phyloP scores from a whole-genome alignment of 768 basidiomycete species.

The Gelatoporia subvermispora region DNA sequence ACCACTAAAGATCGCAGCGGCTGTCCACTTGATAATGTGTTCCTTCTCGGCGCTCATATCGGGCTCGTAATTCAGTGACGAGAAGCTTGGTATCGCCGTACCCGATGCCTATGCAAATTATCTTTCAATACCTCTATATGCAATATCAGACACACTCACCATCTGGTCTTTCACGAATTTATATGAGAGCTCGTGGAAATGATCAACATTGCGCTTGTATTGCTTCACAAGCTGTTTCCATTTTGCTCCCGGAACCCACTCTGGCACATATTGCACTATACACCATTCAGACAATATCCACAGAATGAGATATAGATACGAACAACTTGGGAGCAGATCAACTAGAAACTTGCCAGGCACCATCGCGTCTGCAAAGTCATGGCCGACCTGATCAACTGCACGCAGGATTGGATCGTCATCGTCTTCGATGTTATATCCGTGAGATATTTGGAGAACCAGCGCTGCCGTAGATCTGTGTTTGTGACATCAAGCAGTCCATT shows the following conservation, averaged over 20 bases:
- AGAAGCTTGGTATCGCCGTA: slow-evolving; percentile 14
- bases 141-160: slow-evolving; percentile 13
- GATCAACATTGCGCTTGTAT: slow-evolving; percentile 13
- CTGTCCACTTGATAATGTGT: slow-evolving; percentile 10
- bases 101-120: slow-evolving; percentile 11
- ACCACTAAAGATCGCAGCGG: slow-evolving; percentile 14
- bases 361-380: slow-evolving; percentile 16
- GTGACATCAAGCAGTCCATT: neutral
- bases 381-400: slow-evolving; percentile 20
- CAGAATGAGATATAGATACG: slow-evolving; percentile 1
- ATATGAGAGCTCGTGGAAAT: slow-evolving; percentile 25
- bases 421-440: slow-evolving; percentile 23
- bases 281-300: neutral
- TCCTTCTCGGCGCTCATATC: slow-evolving; percentile 6
- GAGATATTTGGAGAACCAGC: slow-evolving; percentile 23
- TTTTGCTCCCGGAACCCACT: slow-evolving; percentile 36
- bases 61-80: slow-evolving; percentile 10
- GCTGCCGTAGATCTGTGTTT: slow-evolving; percentile 19
- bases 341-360: slow-evolving; percentile 32
- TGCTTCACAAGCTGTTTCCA: slow-evolving; percentile 29
- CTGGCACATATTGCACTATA: slow-evolving; percentile 31
- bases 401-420: slow-evolving; percentile 20
- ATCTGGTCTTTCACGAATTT: slow-evolving; percentile 27
- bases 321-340: slow-evolving; percentile 28
- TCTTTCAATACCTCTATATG: neutral